Evolutionary conservation across 768 basidiomycete species (phyloP), one percentile per base, ranked within the genome.

Genomic region (Sarcomyxa edulis): DNA sequence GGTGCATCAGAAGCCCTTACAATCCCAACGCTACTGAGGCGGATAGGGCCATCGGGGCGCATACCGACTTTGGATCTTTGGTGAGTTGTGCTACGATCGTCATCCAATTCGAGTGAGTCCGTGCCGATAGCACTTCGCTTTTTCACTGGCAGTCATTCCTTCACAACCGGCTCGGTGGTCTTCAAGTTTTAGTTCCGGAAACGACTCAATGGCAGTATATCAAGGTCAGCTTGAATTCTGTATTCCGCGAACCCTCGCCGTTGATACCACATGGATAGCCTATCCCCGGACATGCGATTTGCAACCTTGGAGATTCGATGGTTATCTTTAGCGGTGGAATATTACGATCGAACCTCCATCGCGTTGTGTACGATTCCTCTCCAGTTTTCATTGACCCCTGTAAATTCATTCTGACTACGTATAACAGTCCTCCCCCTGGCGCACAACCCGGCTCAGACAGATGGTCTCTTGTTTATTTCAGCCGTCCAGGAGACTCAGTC

Each of bases 21-120:
- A 59, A 52, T 39, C 54, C 58, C 3, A 48, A 46, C 0, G 53
- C 56, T n/a, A 64, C 39, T 22, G 58, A 65, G 6, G 66, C 56
- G 32, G 59, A 65, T n/a, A n/a, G n/a, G n/a, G 62, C 65, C 0
- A 52, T 83, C n/a, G 80, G 80, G 14, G 72, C 75, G 2, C 84
- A 85, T 52, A 83, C 81, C 3, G 83, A 84, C 54, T 84, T 84
- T 45, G 81, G 82, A 47, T 78, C 76, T n/a, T 52, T 84, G 40
- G 80, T 81, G 47, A 50, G 72, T 49, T 59, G n/a, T 56, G 58
- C 47, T 63, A 58, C 30, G 19, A 58, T 6, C 57, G 60, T 18
- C 60, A 69, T 31, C 64, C 60, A n/a, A n/a, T n/a, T 4, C 51
- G 67, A 42, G 40, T 55, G 4, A 43, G 23, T n/a, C 12, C n/a